A percentile compares a stretch with the other conserved stretches of the same genome.
phyloP scores from a whole-genome alignment of 805 yeast genomes.

The Ogataea neopini region DNA sequence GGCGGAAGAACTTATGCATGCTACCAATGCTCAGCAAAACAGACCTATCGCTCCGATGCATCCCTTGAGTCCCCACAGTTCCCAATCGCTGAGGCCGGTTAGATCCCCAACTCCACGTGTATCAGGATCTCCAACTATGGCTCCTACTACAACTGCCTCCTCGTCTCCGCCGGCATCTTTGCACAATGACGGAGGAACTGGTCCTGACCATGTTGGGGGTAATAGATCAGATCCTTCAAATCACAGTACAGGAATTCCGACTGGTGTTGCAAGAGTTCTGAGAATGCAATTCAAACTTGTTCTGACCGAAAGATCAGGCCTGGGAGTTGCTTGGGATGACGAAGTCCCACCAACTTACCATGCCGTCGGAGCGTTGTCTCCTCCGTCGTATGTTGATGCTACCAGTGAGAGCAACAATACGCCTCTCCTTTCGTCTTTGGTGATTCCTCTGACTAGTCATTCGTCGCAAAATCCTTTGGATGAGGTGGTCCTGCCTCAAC shows the following conservation, averaged over 20 bases:
- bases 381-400: conserved; percentile 70
- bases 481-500: conserved; percentile 19
- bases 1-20: conserved; percentile 78
- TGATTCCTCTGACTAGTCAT: conserved; percentile 23
- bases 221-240: conserved; percentile 31
- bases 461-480: conserved; percentile 8
- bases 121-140: not conserved
- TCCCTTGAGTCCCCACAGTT: conserved; percentile 8
- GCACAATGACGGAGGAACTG: conserved; percentile 32
- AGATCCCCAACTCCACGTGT: conserved; percentile 23
- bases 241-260: conserved; percentile 63
- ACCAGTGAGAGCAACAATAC: conserved; percentile 19
- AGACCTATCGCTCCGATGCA: conserved; percentile 23
- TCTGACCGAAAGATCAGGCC: conserved; percentile 87
- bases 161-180: conserved; percentile 10
- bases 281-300: conserved; percentile 90
- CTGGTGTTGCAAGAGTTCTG: conserved; percentile 93
- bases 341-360: conserved; percentile 97
- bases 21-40: conserved; percentile 23
- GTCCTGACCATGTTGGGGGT: conserved; percentile 33
- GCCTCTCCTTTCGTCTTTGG: conserved; percentile 23
- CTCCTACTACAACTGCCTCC: conserved; percentile 6
- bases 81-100: conserved; percentile 1
- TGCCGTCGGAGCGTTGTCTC: conserved; percentile 78
- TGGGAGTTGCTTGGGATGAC: conserved; percentile 98